Evolutionary conservation across 1,139 yeast genomes (phyloP).

Genomic region (Blastobotrys aristatus): DNA sequence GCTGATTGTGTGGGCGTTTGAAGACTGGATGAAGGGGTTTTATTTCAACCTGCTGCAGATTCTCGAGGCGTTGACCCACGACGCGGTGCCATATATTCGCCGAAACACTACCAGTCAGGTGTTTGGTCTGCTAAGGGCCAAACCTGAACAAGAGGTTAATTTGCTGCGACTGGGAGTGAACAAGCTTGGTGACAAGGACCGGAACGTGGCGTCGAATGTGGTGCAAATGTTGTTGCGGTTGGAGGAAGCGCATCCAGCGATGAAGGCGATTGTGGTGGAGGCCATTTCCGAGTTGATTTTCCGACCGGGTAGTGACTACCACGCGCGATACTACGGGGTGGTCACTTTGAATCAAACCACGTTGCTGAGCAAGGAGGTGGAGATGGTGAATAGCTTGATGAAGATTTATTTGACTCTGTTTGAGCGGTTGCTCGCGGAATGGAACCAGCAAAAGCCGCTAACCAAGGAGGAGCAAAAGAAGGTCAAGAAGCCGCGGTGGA

Average conservation of each 20-base stretch:
- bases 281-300: slow-evolving; percentile 76
- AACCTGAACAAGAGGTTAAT: slow-evolving; percentile 97
- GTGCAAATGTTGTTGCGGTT: slow-evolving; percentile 75
- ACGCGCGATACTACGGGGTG: slow-evolving; percentile 80
- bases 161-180: slow-evolving; percentile 83
- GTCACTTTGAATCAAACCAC: slow-evolving; percentile 92
- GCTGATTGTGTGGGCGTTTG: slow-evolving; percentile 76
- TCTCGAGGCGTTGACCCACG: slow-evolving; percentile 75
- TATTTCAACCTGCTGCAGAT: slow-evolving; percentile 68
- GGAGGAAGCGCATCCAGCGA: slow-evolving; percentile 92
- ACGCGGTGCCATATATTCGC: slow-evolving; percentile 88
- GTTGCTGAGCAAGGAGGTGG: slow-evolving; percentile 67
- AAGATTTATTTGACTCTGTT: slow-evolving; percentile 83
- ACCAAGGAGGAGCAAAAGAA: slow-evolving; percentile 32
- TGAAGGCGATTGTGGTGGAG: slow-evolving; percentile 77
- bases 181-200: slow-evolving; percentile 88
- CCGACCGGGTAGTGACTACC: slow-evolving; percentile 73
- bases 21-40: slow-evolving; percentile 74
- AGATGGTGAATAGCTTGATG: slow-evolving; percentile 73
- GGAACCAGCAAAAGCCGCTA: slow-evolving; percentile 47
- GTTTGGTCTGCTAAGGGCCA: slow-evolving; percentile 71
- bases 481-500: slow-evolving; percentile 41
- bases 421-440: slow-evolving; percentile 71
- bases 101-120: slow-evolving; percentile 70
- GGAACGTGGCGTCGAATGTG: slow-evolving; percentile 84